Evolutionary conservation across 2,329 filamentous ascomycete species (phyloP).

Genomic region (Colletotrichum sp.): DNA sequence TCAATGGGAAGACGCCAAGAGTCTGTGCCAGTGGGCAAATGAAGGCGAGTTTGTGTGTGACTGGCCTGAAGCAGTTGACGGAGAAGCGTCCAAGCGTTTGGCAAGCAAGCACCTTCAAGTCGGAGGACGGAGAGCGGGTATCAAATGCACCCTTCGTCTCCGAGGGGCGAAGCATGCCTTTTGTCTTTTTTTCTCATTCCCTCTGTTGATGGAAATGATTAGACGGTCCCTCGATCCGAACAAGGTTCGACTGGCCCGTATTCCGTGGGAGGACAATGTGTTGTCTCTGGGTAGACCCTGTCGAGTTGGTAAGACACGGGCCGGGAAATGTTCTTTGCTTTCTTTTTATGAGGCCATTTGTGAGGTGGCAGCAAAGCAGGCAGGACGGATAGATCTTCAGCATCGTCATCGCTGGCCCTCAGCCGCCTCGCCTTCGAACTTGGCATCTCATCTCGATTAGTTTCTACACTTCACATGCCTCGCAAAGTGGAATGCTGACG

Average conservation of each 20-base stretch:
- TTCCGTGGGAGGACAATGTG: background rate
- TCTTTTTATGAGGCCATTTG: background rate
- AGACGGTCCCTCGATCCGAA: background rate
- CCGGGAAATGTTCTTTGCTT: background rate
- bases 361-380: background rate
- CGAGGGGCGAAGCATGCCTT: slow-evolving; percentile 2
- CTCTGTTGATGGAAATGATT: background rate
- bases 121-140: slow-evolving; percentile 4
- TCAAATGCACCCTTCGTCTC: background rate
- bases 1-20: background rate
- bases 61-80: slow-evolving; percentile 1
- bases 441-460: background rate
- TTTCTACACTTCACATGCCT: background rate
- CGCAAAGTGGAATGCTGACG: background rate
- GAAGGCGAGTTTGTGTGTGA: background rate
- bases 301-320: background rate
- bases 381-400: background rate
- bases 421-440: background rate
- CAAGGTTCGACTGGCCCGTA: background rate
- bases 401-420: background rate
- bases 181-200: background rate
- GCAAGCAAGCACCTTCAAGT: background rate
- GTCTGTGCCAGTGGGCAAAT: background rate
- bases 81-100: background rate
- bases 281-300: background rate